Evolutionary conservation across 2,329 filamentous ascomycete species (phyloP).

Genomic region (Phaeosphaeria sp.): DNA sequence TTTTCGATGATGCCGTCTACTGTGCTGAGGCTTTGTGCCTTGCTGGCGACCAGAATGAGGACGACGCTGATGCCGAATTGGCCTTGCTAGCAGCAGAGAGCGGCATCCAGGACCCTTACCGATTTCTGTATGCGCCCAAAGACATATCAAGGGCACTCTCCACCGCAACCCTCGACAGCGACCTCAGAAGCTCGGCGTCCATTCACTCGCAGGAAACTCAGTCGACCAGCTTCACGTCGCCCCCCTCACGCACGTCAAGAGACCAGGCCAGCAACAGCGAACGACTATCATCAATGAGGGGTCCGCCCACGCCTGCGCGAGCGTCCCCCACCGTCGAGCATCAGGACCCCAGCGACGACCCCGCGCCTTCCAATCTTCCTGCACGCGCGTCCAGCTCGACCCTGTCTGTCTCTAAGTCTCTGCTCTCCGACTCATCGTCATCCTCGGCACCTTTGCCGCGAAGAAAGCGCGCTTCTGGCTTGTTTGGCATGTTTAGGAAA

Average conservation of each 20-base stretch:
- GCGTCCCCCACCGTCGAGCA: conserved; percentile 27
- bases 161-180: conserved; percentile 39
- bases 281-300: conserved; percentile 22
- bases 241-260: conserved; percentile 41
- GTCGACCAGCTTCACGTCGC: conserved; percentile 43
- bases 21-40: conserved; percentile 38
- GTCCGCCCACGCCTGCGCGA: conserved; percentile 20
- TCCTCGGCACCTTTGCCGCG: conserved; percentile 19
- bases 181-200: conserved; percentile 40
- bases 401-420: conserved; percentile 25
- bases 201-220: conserved; percentile 45
- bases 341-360: conserved; percentile 21
- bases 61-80: conserved; percentile 39
- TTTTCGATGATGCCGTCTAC: conserved; percentile 45
- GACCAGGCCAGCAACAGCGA: conserved; percentile 31
- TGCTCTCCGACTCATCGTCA: conserved; percentile 31
- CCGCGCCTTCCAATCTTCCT: conserved; percentile 18
- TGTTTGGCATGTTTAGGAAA: conserved; percentile 43
- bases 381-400: conserved; percentile 33
- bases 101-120: conserved; percentile 44
- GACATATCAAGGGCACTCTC: conserved; percentile 38
- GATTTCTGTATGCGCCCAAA: conserved; percentile 31
- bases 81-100: conserved; percentile 34
- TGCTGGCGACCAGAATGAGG: conserved; percentile 34
- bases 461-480: conserved; percentile 36